Evolutionary conservation across 352 stramenopile species (phyloP), one percentile per base, ranked within the genome.

Genomic region (Phytopythium montanum): DNA sequence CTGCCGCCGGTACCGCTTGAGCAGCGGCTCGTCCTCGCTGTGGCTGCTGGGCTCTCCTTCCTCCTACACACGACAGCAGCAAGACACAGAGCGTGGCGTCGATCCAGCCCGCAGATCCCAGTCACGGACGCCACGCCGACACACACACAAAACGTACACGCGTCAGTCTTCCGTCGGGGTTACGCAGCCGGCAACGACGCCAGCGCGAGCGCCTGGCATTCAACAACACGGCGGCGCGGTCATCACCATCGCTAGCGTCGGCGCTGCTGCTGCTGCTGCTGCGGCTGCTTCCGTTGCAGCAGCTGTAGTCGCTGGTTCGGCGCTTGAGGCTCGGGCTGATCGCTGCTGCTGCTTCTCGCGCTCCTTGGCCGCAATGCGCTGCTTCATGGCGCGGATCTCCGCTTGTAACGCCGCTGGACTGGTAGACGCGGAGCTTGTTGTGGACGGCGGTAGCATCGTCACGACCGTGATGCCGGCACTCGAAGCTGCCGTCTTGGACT

Each of bases 341-440:
- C 48, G 48, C 26, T 42, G 26, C 19, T 54, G 33, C 31, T 46
- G 53, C 56, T 69, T 69, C 25, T 62, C 61, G 18, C 48, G 59
- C 50, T 72, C 68, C 36, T 69, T 72, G 19, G 51, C 68, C 2
- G 68, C 68, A n/a, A 75, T 75, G 8, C 51, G 49, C 46, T 67
- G 57, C 61, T 75, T 75, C 68, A 75, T 69, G 6, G 56, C 60
- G 14, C 60, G 64, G 31, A 75, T 72, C 41, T 52, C 46, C 8
- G 54, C 51, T 36, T 62, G 59, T 7, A 73, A 39, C 41, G 23
- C 64, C 16, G 25, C 49, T n/a, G 38, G 16, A 16, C 33, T 56
- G 12, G 52, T 48, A 9, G 52, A 36, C 3, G 51, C 29, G 1
- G 31, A 16, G 14, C 18, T 33, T 16, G 33, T 34, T 21, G 49